phyloP scores from a whole-genome alignment of 208 protist species.

The Acanthamoeba sp. region DNA sequence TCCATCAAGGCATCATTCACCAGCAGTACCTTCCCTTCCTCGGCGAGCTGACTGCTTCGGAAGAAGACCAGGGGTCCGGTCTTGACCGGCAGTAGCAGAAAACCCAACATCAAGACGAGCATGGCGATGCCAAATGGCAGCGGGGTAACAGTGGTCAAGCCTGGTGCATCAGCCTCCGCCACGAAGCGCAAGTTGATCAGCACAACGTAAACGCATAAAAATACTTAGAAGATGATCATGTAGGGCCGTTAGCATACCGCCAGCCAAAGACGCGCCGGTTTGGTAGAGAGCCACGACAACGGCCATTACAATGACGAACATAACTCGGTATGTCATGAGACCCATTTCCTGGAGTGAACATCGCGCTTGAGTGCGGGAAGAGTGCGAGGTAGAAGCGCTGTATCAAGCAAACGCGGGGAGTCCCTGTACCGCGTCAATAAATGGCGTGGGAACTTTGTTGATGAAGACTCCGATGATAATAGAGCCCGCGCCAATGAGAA shows the following conservation, averaged over 20 bases:
- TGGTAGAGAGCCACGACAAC: not conserved
- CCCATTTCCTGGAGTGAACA: slow-evolving; percentile 18
- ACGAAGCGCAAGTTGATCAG: not conserved
- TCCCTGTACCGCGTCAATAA: not conserved
- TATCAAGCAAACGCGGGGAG: not conserved
- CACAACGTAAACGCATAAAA: not conserved
- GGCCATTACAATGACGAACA: not conserved
- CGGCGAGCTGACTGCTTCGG: not conserved
- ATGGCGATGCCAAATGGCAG: slow-evolving; percentile 7
- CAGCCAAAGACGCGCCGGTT: not conserved
- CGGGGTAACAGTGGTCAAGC: not conserved
- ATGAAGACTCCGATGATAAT: slow-evolving; percentile 19
- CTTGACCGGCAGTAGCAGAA: slow-evolving; percentile 7
- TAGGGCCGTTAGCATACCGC: not conserved
- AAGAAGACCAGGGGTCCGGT: slow-evolving; percentile 29
- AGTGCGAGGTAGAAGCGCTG: not conserved
- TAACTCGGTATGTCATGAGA: slow-evolving; percentile 11
- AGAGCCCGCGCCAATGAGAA: slow-evolving; percentile 13
- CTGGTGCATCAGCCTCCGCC: not conserved
- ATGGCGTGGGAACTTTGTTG: slow-evolving; percentile 15
- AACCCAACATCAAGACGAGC: not conserved
- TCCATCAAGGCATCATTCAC: not conserved
- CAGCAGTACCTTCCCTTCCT: not conserved
- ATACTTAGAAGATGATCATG: not conserved
- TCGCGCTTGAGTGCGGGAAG: not conserved